Evolutionary conservation across 257 asterid genomes (phyloP), one percentile per base, ranked within the genome.

Genomic region (Solanum medicagineum): DNA sequence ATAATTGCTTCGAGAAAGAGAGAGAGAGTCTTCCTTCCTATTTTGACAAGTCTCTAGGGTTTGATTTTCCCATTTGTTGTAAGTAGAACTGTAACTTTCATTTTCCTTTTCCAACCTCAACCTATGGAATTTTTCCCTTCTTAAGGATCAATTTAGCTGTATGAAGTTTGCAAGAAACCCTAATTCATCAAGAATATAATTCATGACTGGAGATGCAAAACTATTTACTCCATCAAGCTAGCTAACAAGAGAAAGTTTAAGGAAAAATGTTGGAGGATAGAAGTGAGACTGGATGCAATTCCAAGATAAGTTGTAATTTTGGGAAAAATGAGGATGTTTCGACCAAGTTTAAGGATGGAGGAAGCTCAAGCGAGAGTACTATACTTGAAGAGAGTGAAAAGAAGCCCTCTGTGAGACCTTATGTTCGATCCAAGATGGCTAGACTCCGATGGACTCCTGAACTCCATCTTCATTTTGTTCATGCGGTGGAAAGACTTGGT

Each of bases 381-480:
- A 6, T 36, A 9, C 92, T 94, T 0, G 98, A 93, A 83, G 88
- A 62, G 45, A 85, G 85, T 66, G 91, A 91, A 14, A 95, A 94
- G 89, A 94, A 91, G 91, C 44, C 93, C 5, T 85, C 91, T 1
- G 93, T 95, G 44, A 88, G 98, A 93, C 97, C 93, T 81, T 95
- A 95, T 83, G 93, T 91, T 80, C 93, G 98, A 89, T 95, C 98
- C 85, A 95, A 94, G 95, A 84, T 91, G 92, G 95, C 98, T 9
- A 88, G 98, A 87, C 96, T 95, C 71, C 88, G 98, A 40, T 95
- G 98, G 98, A 95, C 98, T 44, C 94, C 98, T 36, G 97, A 95
- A 83, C 98, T 95, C 73, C 98, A 95, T 86, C 91, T 90, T 10
- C 93, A 97, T 3, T 95, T 95, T 66, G 81, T 90, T 42, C 91